Percentiles rank a stretch among this genome's conserved stretches.
These are phyloP conservation scores for Malus hybrid DNA, from an alignment of 331 rosid genomes.

Conservation along the genomic window DNA sequence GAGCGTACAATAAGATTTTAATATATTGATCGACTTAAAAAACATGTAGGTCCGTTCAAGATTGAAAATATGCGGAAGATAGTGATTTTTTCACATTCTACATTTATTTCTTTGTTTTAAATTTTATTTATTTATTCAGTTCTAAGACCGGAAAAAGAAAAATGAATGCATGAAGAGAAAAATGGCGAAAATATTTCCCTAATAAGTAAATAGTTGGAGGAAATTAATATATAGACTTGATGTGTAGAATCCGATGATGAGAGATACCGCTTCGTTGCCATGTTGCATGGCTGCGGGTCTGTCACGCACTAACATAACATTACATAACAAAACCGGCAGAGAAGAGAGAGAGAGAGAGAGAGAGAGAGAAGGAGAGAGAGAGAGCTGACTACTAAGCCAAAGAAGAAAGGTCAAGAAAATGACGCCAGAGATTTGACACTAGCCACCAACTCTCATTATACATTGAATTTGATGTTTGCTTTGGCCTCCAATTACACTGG, in stretches of 20 bases:
- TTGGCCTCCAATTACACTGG: neutral
- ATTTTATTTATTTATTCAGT: no score
- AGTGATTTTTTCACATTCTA: neutral
- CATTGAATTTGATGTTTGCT: neutral
- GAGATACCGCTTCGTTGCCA: neutral
- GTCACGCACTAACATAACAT: neutral
- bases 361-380: neutral
- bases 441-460: constrained; percentile 3
- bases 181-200: neutral
- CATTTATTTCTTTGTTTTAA: neutral
- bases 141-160: neutral
- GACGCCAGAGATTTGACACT: constrained; percentile 28
- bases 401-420: constrained; percentile 16
- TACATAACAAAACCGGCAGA: neutral
- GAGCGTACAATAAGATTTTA: no score
- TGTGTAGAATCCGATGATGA: neutral
- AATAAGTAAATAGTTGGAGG: neutral
- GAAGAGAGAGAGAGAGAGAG: no score
- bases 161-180: neutral
- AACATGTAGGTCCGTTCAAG: neutral
- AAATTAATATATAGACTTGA: neutral
- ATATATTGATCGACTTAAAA: no score
- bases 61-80: neutral
- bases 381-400: neutral
- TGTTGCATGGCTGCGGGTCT: neutral